phyloP scores from a whole-genome alignment of 225 moss, liverwort and hornwort species.

The Marchantia paleacea region DNA sequence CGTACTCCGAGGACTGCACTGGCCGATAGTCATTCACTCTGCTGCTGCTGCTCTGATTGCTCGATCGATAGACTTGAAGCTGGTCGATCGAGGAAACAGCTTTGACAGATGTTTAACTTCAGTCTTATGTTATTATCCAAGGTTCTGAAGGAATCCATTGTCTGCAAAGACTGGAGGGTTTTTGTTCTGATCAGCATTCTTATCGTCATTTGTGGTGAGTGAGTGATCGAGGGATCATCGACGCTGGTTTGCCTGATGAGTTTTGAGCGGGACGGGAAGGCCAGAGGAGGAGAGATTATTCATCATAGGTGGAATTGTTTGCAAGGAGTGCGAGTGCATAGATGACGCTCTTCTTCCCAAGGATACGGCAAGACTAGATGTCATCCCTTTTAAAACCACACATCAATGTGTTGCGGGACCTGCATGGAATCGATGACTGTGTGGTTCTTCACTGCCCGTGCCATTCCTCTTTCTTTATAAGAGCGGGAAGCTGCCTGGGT shows the following conservation, averaged over 20 bases:
- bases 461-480: too few species aligned
- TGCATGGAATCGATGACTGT: too few species aligned
- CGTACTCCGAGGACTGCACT: neutral
- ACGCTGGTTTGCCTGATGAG: neutral
- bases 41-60: neutral
- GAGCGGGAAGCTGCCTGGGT: too few species aligned
- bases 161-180: slow-evolving; percentile 32
- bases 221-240: neutral
- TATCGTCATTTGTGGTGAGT: slow-evolving; percentile 28
- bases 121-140: slow-evolving; percentile 6
- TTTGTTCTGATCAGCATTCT: slow-evolving; percentile 29
- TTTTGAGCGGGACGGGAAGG: neutral
- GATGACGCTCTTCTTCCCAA: neutral
- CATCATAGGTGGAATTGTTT: neutral
- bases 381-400: neutral
- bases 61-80: neutral
- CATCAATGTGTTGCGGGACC: too few species aligned
- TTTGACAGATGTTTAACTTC: slow-evolving; percentile 9
- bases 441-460: too few species aligned
- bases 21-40: neutral
- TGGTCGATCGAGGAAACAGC: neutral
- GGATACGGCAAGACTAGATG: neutral
- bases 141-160: slow-evolving; percentile 18
- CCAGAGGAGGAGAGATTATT: too few species aligned
- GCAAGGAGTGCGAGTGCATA: neutral